These are phyloP conservation scores for Epichloe scottii DNA, from an alignment of 2,329 filamentous ascomycete species.

Conservation along the genomic window DNA sequence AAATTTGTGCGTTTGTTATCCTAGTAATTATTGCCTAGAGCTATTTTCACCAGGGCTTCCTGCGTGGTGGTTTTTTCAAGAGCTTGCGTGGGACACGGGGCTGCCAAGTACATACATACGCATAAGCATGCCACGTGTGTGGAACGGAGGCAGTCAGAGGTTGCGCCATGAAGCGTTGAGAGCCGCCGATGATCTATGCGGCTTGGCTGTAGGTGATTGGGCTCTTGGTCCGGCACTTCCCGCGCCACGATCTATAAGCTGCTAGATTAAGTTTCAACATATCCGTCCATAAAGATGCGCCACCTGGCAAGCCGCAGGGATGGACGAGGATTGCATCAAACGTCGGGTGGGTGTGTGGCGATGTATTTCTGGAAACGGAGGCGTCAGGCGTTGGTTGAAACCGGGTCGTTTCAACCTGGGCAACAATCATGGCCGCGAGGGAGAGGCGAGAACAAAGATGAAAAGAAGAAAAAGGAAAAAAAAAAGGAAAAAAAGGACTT, in stretches of 20 bases:
- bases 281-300: background rate
- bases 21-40: too few species aligned
- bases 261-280: background rate
- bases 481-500: background rate
- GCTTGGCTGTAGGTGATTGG: background rate
- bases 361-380: background rate
- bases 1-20: too few species aligned
- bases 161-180: too few species aligned
- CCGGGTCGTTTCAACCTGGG: background rate
- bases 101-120: too few species aligned
- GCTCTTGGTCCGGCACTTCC: background rate
- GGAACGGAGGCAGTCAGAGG: background rate
- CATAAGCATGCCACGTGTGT: background rate
- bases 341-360: background rate
- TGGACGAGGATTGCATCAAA: background rate
- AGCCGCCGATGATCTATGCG: background rate
- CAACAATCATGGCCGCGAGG: background rate
- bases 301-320: background rate
- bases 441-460: background rate
- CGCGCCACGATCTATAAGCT: background rate
- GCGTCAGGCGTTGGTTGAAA: background rate
- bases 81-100: too few species aligned
- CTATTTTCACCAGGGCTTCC: too few species aligned
- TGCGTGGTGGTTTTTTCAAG: too few species aligned
- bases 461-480: background rate